Evolutionary conservation across 2,329 filamentous ascomycete genomes (phyloP).

Genomic region (Hypoxylon sp.): DNA sequence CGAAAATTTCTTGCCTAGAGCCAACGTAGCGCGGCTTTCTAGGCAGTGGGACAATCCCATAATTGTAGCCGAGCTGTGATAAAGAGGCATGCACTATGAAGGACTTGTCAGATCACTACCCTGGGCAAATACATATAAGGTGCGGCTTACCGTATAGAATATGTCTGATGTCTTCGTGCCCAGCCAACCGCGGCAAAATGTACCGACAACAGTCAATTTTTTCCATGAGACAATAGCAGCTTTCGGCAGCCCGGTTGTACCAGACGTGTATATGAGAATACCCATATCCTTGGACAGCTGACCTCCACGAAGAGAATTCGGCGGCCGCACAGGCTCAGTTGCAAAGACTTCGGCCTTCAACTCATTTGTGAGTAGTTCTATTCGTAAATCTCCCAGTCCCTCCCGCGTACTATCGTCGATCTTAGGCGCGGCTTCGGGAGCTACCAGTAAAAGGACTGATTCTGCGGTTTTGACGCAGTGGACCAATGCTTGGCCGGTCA

Average conservation of each 20-base stretch:
- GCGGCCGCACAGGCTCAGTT: constrained; percentile 67
- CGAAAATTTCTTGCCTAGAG: constrained; percentile 84
- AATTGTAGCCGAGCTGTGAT: constrained; percentile 84
- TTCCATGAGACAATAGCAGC: constrained; percentile 81
- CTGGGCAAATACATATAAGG: neutral
- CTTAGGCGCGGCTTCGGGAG: constrained; percentile 69
- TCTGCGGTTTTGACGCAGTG: constrained; percentile 82
- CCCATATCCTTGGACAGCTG: constrained; percentile 71
- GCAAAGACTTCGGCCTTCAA: constrained; percentile 68
- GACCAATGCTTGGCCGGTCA: constrained; percentile 76
- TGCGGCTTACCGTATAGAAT: constrained; percentile 76
- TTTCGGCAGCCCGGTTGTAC: constrained; percentile 88
- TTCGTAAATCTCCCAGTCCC: constrained; percentile 66
- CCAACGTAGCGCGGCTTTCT: constrained; percentile 73
- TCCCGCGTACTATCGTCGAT: constrained; percentile 71
- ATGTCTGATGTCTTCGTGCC: constrained; percentile 73
- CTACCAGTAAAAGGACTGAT: constrained; percentile 77
- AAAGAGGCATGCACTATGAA: constrained; percentile 84
- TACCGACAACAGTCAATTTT: constrained; percentile 70
- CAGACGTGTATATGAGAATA: constrained; percentile 86
- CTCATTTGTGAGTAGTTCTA: constrained; percentile 73
- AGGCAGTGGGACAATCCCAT: constrained; percentile 77
- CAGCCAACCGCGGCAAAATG: constrained; percentile 70
- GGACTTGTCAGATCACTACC: constrained; percentile 11
- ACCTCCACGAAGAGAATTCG: constrained; percentile 70